Evolutionary conservation across 805 yeast genomes (phyloP), one percentile per base, ranked within the genome.

Genomic region (Scheffersomyces lignosus): DNA sequence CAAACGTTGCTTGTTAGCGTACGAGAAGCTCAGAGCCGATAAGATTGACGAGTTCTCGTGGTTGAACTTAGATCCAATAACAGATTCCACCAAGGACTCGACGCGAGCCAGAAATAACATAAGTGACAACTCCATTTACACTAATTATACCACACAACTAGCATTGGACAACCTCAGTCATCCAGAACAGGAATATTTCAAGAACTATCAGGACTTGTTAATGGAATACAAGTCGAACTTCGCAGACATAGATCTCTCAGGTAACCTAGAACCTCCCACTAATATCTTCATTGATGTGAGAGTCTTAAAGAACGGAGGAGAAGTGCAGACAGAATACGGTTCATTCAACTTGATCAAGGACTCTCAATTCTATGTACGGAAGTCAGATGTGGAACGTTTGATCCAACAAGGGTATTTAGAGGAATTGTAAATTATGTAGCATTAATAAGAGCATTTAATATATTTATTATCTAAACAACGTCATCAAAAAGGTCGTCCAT

Each of bases 241-340:
- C 62, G 75, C 87, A 0, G 96, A 89, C 47, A 64, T 91, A 13
- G 99, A 93, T 53, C 64, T 93, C 17, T 78, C 91, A 18, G 98
- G 97, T 0, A 80, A 87, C n/a, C 55, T 93, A 47, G 86, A 77
- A 15, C 99, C 99, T 0, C 98, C 99, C 1, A 77, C 76, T 25
- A 95, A 88, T 48, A 85, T 93, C 18, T 93, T 91, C 50, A 86
- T 91, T 7, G 99, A 91, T 53, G 98, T 93, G 4, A 69, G 99
- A 40, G 98, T 91, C 5, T 62, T 91, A 34, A 85, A 85, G 56
- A 95, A 91, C 52, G 97, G 96, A 0, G 99, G 99, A 1, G 98
- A 93, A 56, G 88, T 91, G 24, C 96, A 90, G 55, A 93, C 99
- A 0, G 99, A 91, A 58, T 91, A 91, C 51, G 99, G 97, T 15